phyloP scores from a whole-genome alignment of 106 monocot genomes.

The Dioscorea alata region DNA sequence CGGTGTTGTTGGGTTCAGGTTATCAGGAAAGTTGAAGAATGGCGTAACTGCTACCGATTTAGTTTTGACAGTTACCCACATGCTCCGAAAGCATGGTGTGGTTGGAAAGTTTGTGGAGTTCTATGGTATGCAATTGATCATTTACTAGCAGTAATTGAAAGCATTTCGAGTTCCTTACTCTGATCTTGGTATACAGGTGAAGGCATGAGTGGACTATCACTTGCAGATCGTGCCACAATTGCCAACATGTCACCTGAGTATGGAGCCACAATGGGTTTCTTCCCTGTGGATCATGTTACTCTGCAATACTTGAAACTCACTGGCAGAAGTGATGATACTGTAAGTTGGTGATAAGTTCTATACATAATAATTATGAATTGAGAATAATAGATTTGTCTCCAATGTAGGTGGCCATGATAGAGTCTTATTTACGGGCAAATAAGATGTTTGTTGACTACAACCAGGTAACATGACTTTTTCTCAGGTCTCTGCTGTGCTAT shows the following conservation, averaged over 20 bases:
- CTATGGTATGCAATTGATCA: slow-evolving; percentile 42
- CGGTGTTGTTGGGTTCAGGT: slow-evolving; percentile 83
- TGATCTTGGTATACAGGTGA: slow-evolving; percentile 33
- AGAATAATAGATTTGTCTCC: neutral
- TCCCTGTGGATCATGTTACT: slow-evolving; percentile 91
- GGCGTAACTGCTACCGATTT: slow-evolving; percentile 93
- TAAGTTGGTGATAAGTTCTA: slow-evolving; percentile 20
- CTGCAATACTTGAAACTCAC: slow-evolving; percentile 87
- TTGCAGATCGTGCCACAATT: slow-evolving; percentile 95
- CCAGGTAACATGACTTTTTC: slow-evolving; percentile 30
- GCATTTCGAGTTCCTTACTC: slow-evolving; percentile 33
- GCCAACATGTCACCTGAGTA: slow-evolving; percentile 99
- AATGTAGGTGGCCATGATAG: slow-evolving; percentile 74
- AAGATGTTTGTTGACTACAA: slow-evolving; percentile 77
- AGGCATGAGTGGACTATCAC: slow-evolving; percentile 75
- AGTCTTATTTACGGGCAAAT: slow-evolving; percentile 72
- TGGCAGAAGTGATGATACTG: slow-evolving; percentile 92
- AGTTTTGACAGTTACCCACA: slow-evolving; percentile 89
- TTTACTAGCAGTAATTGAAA: slow-evolving; percentile 36
- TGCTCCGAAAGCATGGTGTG: slow-evolving; percentile 89
- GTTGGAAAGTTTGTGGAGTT: slow-evolving; percentile 98
- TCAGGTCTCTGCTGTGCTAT: neutral
- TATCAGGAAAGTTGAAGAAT: slow-evolving; percentile 60
- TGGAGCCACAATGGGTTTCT: slow-evolving; percentile 99
- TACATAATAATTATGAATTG: neutral